phyloP scores from a whole-genome alignment of 2,329 filamentous ascomycete species.

The Fusarium poae region DNA sequence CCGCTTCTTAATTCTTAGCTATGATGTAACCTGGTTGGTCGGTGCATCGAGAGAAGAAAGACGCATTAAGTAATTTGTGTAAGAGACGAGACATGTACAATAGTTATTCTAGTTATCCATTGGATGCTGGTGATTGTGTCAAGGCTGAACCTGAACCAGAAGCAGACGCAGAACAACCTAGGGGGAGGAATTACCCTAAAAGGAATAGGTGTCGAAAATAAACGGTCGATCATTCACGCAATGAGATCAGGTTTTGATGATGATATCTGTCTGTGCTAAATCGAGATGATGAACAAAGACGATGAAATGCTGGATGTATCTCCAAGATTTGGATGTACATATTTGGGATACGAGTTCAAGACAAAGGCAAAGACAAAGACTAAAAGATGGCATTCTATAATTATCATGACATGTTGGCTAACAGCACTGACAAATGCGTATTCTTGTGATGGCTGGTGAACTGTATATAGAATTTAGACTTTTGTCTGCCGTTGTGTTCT shows the following conservation, averaged over 20 bases:
- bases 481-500: slow-evolving; percentile 24
- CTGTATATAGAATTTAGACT: background rate
- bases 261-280: slow-evolving; percentile 14
- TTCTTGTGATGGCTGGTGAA: slow-evolving; percentile 17
- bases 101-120: slow-evolving; percentile 25
- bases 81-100: slow-evolving; percentile 16
- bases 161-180: slow-evolving; percentile 1
- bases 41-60: slow-evolving; percentile 34
- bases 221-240: slow-evolving; percentile 35
- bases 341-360: slow-evolving; percentile 13
- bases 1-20: slow-evolving; percentile 45
- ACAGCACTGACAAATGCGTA: slow-evolving; percentile 6
- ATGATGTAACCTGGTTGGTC: slow-evolving; percentile 48
- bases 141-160: slow-evolving; percentile 28
- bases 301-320: slow-evolving; percentile 16
- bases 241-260: slow-evolving; percentile 16
- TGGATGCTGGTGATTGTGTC: slow-evolving; percentile 27
- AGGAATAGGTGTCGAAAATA: slow-evolving; percentile 29
- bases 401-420: slow-evolving; percentile 4
- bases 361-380: slow-evolving; percentile 4
- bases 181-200: slow-evolving; percentile 1
- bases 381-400: slow-evolving; percentile 2
- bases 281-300: slow-evolving; percentile 34
- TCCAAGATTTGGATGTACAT: background rate
- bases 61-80: slow-evolving; percentile 39